Conservation (phyloP, 2,329 filamentous ascomycete species). For the Fusarium armeniacum region DNA sequence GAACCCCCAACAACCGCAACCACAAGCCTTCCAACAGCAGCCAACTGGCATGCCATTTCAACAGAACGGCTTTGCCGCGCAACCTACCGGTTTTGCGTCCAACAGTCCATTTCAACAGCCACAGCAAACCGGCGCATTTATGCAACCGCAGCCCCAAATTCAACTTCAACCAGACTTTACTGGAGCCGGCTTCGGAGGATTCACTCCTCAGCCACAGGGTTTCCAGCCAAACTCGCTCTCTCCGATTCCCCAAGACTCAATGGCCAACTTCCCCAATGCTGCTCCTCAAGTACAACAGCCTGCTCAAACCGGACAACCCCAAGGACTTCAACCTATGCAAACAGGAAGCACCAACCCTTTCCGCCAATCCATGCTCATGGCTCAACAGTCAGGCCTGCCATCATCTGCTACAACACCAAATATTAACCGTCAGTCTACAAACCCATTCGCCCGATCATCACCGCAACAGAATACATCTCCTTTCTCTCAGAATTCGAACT, state of each 20-base stretch:
- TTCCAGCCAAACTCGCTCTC: conserved; percentile 68
- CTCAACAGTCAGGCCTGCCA: conserved; percentile 66
- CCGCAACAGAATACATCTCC: conserved; percentile 58
- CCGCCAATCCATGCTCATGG: conserved; percentile 86
- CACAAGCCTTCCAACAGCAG: conserved; percentile 54
- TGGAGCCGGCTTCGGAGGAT: conserved; percentile 87
- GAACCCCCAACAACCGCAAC: conserved; percentile 54
- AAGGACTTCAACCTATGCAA: conserved; percentile 47
- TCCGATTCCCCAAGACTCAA: conserved; percentile 70
- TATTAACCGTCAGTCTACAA: conserved; percentile 77
- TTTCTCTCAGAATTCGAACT: conserved; percentile 55
- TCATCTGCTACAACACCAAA: conserved; percentile 59
- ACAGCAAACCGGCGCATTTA: conserved; percentile 45
- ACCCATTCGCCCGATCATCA: conserved; percentile 84
- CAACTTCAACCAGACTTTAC: conserved; percentile 67
- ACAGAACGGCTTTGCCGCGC: conserved; percentile 50
- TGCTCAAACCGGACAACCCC: conserved; percentile 41
- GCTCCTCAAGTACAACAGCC: conserved; percentile 41
- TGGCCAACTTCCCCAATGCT: conserved; percentile 54
- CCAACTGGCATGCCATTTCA: conserved; percentile 48
- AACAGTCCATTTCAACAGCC: conserved; percentile 56
- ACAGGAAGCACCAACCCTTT: conserved; percentile 86
- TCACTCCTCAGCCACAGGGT: conserved; percentile 71
- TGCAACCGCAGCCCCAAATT: conserved; percentile 54
- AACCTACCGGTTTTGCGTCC: conserved; percentile 51